Base-by-base conservation (phyloP, 768 basidiomycete genomes). In the Mycena albidolilacea region DNA sequence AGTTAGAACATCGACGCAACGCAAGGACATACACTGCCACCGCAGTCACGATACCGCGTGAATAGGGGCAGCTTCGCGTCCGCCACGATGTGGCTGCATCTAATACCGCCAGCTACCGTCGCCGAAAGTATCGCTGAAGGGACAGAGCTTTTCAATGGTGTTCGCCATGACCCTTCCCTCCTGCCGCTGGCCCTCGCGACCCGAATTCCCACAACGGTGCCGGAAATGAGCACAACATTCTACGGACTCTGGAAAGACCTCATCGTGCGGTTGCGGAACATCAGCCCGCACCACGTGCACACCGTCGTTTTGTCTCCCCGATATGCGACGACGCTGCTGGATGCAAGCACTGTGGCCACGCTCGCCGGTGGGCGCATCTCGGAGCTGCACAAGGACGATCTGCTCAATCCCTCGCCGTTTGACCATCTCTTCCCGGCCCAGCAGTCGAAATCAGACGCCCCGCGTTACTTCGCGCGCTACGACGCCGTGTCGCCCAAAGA, bases 401-500 rank as follows among this genome's bases (percentile, higher is more conserved):
- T 70, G 39, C 44, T 64, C 21, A 44, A 70, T 50, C 63, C 55
- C 38, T 70, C 69, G 54, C 69, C 69, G 15, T 70, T 64, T 50
- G 63, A 70, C 62, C 62, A 70, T 64, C 63, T 70, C 63, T 70
- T 70, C 63, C 55, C 50, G 19, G 23, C 30, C 30, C 30, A 57
- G 44, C 37, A 19, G 35, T 37, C 50, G 15, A n/a, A 21, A 39
- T 8, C 35, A 35, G 57, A 19, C 41, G 35, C 37, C 48, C 44
- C 43, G 21, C 63, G 69, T 11, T 64, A 70, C 55, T 70, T 70
- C 35, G 62, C 69, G 23, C 69, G 69, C 69, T 57, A 64, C 55
- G 63, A 70, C 37, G 62, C 69, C 15, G 44, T 43, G 38, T 70
- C 69, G 37, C 69, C 69, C n/a, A 70, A 70, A 59, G 69, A 70